These are phyloP conservation scores for Fusarium tuaranense DNA, from an alignment of 2,329 filamentous ascomycete species.

Conservation along the genomic window DNA sequence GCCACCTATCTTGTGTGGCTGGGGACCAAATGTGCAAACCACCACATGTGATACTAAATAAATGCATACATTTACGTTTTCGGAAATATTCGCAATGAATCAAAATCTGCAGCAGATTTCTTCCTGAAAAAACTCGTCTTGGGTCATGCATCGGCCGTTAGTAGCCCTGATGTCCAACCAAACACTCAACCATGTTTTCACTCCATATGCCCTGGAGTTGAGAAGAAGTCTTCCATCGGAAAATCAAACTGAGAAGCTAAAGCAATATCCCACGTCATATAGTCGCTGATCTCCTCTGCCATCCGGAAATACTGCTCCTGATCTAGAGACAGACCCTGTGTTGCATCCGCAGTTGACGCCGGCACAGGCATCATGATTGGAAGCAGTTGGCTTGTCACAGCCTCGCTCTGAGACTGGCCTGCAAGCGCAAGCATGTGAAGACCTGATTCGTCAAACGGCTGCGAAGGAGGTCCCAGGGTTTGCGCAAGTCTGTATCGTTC, in stretches of 20 bases:
- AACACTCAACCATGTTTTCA: no score
- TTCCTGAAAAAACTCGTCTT: no score
- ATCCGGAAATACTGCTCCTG: conserved; percentile 4
- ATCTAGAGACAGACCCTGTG: neutral
- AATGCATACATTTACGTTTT: no score
- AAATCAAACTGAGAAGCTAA: conserved; percentile 3
- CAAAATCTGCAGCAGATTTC: no score
- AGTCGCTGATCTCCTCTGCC: conserved; percentile 10
- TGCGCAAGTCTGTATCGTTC: neutral
- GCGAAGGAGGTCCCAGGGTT: neutral
- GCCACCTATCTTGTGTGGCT: no score
- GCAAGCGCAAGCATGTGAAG: conserved; percentile 2
- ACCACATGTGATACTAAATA: no score
- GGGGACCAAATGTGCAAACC: no score
- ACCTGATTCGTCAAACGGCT: neutral
- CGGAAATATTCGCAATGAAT: no score
- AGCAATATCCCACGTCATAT: conserved; percentile 3
- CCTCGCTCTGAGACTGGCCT: neutral
- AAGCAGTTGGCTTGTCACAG: neutral
- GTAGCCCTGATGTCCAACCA: no score
- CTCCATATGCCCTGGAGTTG: neutral
- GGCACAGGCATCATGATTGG: neutral
- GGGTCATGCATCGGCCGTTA: no score
- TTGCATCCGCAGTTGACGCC: neutral
- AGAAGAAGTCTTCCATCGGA: conserved; percentile 4